Base-by-base conservation (phyloP, 352 stramenopile species). In the Phytophthora crassamura region DNA sequence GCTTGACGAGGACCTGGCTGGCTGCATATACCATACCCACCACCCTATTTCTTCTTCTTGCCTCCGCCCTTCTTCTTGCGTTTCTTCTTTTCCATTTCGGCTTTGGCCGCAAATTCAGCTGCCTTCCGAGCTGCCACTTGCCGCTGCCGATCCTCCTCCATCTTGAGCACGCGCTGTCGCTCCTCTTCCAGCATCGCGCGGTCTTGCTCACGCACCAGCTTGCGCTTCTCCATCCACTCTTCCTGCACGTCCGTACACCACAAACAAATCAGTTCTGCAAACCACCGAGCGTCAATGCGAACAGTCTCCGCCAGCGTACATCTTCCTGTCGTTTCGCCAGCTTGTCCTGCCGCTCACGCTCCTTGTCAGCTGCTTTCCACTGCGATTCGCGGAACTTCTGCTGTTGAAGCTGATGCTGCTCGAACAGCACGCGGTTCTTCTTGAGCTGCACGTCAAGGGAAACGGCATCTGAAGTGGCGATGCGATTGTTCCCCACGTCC, bases 1-100 rank as follows among this genome's bases (percentile, higher is more conserved):
- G 2, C 25, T 72, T 61, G 58, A 75, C 48, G 10, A 57, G 14
- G 12, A 22, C 2, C 4, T 5, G 25, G 38, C 12, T n/a, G 8
- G 25, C 11, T 38, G 30, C 12, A 39, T 38, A 34, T 34, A 47
- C 3, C 22, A 36, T 40, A 22, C 11, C 25, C 25, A 30, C 25
- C 25, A 2, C 25, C n/a, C n/a, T n/a, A n/a, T 50, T 89, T 84
- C 63, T 86, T 87, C 72, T 93, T 93, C 67, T 88, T 89, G 34
- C 57, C 69, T 16, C 48, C 58, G 20, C 68, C 71, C 25, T 82
- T 84, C 50, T 93, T 93, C 50, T 86, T 90, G 72, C 90, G 90
- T 57, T 91, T 91, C 70, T 91, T 92, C 73, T 90, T 90, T 39
- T 94, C 85, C 55, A 94, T 75, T 65, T 94, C 85, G 5, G 74